Evolutionary conservation across 2,329 filamentous ascomycete species (phyloP).

Genomic region (Penicillium sp.): DNA sequence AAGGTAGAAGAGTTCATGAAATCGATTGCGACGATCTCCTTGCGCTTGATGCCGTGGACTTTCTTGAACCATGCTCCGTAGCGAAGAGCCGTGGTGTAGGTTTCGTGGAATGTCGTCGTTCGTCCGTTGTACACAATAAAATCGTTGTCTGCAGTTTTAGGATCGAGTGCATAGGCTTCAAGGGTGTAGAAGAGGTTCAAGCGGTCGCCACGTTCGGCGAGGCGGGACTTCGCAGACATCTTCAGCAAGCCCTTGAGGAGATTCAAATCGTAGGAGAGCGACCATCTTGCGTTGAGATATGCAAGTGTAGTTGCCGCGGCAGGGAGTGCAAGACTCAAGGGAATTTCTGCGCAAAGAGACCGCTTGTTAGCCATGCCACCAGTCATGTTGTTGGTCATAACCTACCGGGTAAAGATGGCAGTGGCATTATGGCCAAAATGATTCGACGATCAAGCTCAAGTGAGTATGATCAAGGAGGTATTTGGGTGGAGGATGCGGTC

Average conservation of each 20-base stretch:
- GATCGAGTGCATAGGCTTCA: slow-evolving; percentile 62
- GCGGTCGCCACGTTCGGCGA: slow-evolving; percentile 57
- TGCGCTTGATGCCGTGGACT: slow-evolving; percentile 60
- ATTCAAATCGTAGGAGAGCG: slow-evolving; percentile 63
- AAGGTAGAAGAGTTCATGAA: slow-evolving; percentile 79
- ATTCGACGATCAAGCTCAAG: neutral
- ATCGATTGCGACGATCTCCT: slow-evolving; percentile 76
- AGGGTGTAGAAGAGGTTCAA: slow-evolving; percentile 73
- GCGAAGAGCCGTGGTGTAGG: slow-evolving; percentile 67
- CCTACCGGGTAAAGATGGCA: slow-evolving; percentile 1
- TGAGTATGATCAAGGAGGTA: neutral
- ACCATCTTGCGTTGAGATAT: slow-evolving; percentile 72
- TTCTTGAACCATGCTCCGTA: slow-evolving; percentile 74
- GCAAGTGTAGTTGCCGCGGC: slow-evolving; percentile 66
- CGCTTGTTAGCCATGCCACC: slow-evolving; percentile 2
- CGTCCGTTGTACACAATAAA: slow-evolving; percentile 68
- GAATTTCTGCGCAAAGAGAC: slow-evolving; percentile 27
- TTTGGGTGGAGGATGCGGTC: neutral
- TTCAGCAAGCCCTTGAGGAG: slow-evolving; percentile 57
- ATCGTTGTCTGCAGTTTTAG: slow-evolving; percentile 48
- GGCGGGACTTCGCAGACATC: slow-evolving; percentile 43
- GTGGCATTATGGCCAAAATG: neutral
- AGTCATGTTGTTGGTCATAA: neutral
- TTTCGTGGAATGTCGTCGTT: slow-evolving; percentile 70
- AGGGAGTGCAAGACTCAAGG: slow-evolving; percentile 51